Evolutionary conservation across 139 green algal species (phyloP), one percentile per base, ranked within the genome.

Genomic region (Auxenochlorella pyrenoidosa): DNA sequence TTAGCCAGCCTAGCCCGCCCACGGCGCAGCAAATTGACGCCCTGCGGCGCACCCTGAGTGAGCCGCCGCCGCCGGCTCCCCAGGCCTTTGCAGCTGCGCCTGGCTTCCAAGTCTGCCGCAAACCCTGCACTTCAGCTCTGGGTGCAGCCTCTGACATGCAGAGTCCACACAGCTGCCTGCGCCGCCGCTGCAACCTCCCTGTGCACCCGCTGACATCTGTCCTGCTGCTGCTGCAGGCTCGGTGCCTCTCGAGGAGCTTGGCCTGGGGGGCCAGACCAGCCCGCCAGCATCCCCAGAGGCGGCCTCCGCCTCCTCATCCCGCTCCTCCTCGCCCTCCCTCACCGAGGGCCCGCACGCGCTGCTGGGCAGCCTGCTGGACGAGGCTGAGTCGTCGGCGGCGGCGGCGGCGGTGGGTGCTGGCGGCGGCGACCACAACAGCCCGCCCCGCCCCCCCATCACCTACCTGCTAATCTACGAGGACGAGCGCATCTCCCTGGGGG

Each of bases 391-490:
- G 36, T 51, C 36, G 15, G 38, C 59, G 16, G 58, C 38, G 54
- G 58, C 38, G 3, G 30, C 0, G n/a, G n/a, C n/a, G n/a, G n/a
- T n/a, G n/a, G n/a, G n/a, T n/a, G n/a, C n/a, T n/a, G n/a, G n/a
- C n/a, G n/a, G n/a, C n/a, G n/a, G n/a, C n/a, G n/a, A n/a, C n/a
- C n/a, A n/a, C 26, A 38, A 26, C 26, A 4, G 34, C 38, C 34
- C 32, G 41, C 66, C 65, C 15, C 82, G 70, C 22, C 81, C 81
- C 18, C 75, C 90, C 76, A 96, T 98, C 83, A 97, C 93, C 38
- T 99, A 99, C 86, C 89, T 97, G 34, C 90, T 96, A 65, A 94
- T 99, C 16, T 92, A 96, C 86, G 96, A 99, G 88, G 94, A 96
- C 80, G 32, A 44, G 0, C 60, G 86, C 30, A 86, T 99, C 51